Conservation (phyloP, 106 monocot genomes). For the Vanilla planifolia region DNA sequence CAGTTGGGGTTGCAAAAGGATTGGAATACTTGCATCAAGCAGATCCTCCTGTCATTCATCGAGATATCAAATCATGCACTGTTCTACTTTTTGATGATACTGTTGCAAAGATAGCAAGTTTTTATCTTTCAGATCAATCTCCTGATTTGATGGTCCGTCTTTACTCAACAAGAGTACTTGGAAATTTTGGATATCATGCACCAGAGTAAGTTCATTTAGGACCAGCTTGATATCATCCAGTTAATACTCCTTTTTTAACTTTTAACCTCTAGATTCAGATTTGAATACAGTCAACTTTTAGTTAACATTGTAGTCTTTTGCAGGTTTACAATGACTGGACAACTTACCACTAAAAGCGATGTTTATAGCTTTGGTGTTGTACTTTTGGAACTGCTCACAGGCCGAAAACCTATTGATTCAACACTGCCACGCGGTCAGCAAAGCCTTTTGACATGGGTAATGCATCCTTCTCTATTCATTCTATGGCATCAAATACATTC, state of each 20-base stretch:
- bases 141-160: constrained; percentile 29
- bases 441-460: constrained; percentile 42
- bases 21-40: constrained; percentile 32
- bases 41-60: constrained; percentile 31
- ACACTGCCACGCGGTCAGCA: constrained; percentile 33
- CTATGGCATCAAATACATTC: too few species aligned
- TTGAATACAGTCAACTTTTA: too few species aligned
- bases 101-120: constrained; percentile 32
- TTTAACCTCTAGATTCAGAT: too few species aligned
- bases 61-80: constrained; percentile 32
- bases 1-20: constrained; percentile 30
- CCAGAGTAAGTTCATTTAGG: constrained; percentile 20
- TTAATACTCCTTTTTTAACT: too few species aligned
- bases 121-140: constrained; percentile 34
- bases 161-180: constrained; percentile 36
- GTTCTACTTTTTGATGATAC: constrained; percentile 26
- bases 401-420: constrained; percentile 47
- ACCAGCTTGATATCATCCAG: too few species aligned
- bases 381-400: constrained; percentile 44
- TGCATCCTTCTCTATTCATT: too few species aligned
- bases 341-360: constrained; percentile 42
- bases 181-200: constrained; percentile 39
- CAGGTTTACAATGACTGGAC: constrained; percentile 42
- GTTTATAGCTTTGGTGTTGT: constrained; percentile 51
- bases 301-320: neutral